Conservation (phyloP, 495 filamentous ascomycete species). For the Lasiosphaeriaceae sp. region DNA sequence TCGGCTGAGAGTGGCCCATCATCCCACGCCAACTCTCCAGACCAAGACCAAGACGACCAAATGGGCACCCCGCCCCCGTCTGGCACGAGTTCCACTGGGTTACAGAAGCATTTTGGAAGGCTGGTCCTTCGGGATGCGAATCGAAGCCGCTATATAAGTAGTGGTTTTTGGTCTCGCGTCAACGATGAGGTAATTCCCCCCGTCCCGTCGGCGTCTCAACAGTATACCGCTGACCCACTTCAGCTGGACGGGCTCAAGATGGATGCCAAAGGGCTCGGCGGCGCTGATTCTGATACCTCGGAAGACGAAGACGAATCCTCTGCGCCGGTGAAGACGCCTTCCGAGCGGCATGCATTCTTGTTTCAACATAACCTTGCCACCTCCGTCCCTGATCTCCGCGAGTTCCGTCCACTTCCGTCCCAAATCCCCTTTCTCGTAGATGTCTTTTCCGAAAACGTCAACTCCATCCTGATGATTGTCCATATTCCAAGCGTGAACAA, state of each 20-base stretch:
- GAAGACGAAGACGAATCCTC: slow-evolving; percentile 37
- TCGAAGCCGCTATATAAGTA: slow-evolving; percentile 47
- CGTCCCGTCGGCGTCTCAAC: background rate
- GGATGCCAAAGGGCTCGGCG: slow-evolving; percentile 28
- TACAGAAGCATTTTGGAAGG: slow-evolving; percentile 1
- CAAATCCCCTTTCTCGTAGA: slow-evolving; percentile 51
- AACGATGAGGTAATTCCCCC: slow-evolving; percentile 45
- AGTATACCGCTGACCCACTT: background rate
- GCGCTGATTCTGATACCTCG: slow-evolving; percentile 35
- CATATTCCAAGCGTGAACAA: slow-evolving; percentile 51
- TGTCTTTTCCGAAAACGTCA: slow-evolving; percentile 52
- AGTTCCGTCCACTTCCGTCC: slow-evolving; percentile 49
- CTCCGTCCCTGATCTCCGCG: slow-evolving; percentile 30
- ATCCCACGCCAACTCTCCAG: too few species aligned
- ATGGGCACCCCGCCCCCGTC: background rate
- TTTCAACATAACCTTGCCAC: slow-evolving; percentile 44
- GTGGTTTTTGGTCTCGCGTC: slow-evolving; percentile 51
- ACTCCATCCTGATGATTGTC: slow-evolving; percentile 43
- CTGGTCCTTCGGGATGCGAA: slow-evolving; percentile 35
- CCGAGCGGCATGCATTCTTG: slow-evolving; percentile 52
- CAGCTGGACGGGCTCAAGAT: slow-evolving; percentile 44
- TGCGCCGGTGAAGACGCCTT: slow-evolving; percentile 27
- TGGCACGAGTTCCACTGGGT: background rate
- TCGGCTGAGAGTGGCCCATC: background rate
- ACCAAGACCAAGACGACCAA: background rate